phyloP scores from a whole-genome alignment of 805 yeast genomes.

The Pichia membranifaciens region DNA sequence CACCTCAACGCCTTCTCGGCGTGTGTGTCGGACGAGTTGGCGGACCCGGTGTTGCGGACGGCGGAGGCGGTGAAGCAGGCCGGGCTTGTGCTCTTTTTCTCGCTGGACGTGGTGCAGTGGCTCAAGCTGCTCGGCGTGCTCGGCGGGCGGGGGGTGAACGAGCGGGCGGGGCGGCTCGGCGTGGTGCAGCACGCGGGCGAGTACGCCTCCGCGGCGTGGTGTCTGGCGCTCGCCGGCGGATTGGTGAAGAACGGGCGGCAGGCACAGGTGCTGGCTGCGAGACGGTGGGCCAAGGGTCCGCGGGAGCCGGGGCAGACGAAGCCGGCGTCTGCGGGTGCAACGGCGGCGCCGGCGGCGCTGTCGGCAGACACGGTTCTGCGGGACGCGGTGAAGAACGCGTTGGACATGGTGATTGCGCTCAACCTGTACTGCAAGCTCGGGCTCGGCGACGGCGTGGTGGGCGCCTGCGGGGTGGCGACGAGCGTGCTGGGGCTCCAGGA shows the following conservation, averaged over 20 bases:
- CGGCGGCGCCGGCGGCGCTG: background rate
- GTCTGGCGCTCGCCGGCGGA: constrained; percentile 60
- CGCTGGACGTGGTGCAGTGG: constrained; percentile 60
- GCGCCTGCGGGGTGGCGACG: constrained; percentile 78
- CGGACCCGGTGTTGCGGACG: constrained; percentile 49
- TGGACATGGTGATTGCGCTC: constrained; percentile 72
- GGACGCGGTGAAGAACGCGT: constrained; percentile 68
- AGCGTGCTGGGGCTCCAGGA: constrained; percentile 73
- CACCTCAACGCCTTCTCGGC: constrained; percentile 65
- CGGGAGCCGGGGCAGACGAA: background rate
- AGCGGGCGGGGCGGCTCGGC: constrained; percentile 2
- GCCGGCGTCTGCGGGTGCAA: background rate
- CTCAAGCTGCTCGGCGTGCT: constrained; percentile 52
- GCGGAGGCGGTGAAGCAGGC: constrained; percentile 51
- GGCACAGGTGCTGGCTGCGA: constrained; percentile 37
- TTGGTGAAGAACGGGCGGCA: constrained; percentile 54
- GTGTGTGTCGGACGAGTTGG: constrained; percentile 63
- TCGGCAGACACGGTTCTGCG: constrained; percentile 43
- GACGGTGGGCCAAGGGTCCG: constrained; percentile 26
- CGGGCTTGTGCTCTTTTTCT: constrained; percentile 56
- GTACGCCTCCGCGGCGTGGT: constrained; percentile 71
- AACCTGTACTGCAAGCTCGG: constrained; percentile 56
- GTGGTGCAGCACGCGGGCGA: constrained; percentile 42
- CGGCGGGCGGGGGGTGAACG: constrained; percentile 26
- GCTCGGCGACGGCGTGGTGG: constrained; percentile 73